Base-by-base conservation (phyloP, 2,329 filamentous ascomycete genomes). In the Fusarium sp. region DNA sequence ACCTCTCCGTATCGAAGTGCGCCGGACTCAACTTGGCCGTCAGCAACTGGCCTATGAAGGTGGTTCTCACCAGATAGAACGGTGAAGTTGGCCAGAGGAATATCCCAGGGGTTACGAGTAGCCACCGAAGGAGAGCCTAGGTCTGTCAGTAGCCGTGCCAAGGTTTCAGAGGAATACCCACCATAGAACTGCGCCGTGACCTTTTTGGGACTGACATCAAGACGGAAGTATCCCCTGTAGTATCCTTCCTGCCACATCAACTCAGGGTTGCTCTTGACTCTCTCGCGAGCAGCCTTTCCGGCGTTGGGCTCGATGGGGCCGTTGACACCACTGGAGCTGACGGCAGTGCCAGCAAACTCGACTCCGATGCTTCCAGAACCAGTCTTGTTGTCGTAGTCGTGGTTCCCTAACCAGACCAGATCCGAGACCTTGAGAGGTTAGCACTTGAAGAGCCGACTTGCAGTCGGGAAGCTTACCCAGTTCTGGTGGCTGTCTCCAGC, bases 171-270 rank as follows among this genome's bases (percentile, higher is more conserved):
- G 1, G 6, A 25, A 33, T 18, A 29, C 66, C 58, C 81, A 31
- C 85, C 92, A 74, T 91, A 95, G 82, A 88, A 95, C 14, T 86
- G 85, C 0, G 92, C 92, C n/a, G 88, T 84, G 3, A 93, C 85
- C 52, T 87, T 83, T 13, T 91, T 85, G 25, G 88, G 85, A 22
- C 83, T 85, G 64, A 93, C 84, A 57, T 88, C 86, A 45, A 94
- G 83, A 78, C 92, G 88, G 74, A 91, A 94, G 82, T 95, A 95
- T 1, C 93, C 93, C 20, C 92, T 87, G 81, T 94, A 95, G 80
- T 93, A 94, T 9, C 91, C 81, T 66, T 94, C 92, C 75, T 92
- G 90, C 93, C 92, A 95, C 77, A 93, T 91, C 56, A 95, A 84
- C 80, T 93, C 91, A 1, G 85, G 82, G 80, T 93, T 94, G 25